Evolutionary conservation across 164 flowering plant species (phyloP), one percentile per base, ranked within the genome.

Genomic region (Aristolochia fimbriata): DNA sequence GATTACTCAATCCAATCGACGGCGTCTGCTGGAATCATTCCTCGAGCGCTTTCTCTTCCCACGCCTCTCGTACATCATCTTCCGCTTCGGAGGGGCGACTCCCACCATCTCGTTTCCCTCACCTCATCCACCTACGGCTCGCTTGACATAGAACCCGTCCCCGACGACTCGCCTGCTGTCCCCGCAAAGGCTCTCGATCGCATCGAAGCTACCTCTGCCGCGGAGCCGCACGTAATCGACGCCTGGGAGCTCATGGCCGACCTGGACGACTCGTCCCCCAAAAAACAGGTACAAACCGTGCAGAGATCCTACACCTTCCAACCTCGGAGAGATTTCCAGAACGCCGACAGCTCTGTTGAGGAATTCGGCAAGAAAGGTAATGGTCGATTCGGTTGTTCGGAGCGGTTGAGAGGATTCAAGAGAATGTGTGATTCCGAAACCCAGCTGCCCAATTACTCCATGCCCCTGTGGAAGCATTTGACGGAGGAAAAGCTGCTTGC

Each of bases 241-340:
- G 75, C 96, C 41, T 83, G 89, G 88, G 94, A 89, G 62, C 91
- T 89, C 68, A 89, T 89, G 96, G 87, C 76, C 49, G 96, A 84
- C 25, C 80, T 88, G 17, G 91, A 88, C 16, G 91, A 82, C 43
- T 52, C 51, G 10, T 50, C 31, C 46, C 59, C 61, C 50, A 9
- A 10, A 7, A 37, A 37, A 37, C 43, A 37, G 43, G 43, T 37
- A 6, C 43, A 37, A 37, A 37, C 33, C 12, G 30, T 15, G 25
- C 15, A 16, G 25, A 58, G 61, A 45, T 23, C 54, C 30, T 61
- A 6, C 50, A 54, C 1, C 5, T 41, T 41, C 55, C 53, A 12
- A 23, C 45, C 16, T 43, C 9, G 19, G 45, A 30, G 31, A 14
- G 57, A 49, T 54, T 24, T 25, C 33, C 22, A 54, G 57, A 54